phyloP scores from a whole-genome alignment of 2,329 filamentous ascomycete species.

The Cladosporium sp. region DNA sequence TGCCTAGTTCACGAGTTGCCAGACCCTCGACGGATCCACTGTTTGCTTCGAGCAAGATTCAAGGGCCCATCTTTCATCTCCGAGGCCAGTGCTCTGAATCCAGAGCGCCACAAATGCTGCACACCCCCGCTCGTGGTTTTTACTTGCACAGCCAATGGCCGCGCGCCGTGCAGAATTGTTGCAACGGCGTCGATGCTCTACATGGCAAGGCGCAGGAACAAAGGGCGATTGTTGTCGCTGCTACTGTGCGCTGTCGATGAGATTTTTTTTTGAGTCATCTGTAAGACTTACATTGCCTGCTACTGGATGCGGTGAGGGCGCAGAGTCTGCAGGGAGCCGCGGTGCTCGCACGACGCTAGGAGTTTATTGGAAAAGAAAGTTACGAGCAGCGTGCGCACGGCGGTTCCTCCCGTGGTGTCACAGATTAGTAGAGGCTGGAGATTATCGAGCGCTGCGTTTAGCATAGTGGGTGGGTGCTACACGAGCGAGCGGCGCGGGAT shows the following conservation, averaged over 20 bases:
- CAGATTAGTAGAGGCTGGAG: constrained; percentile 12
- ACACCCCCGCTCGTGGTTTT: constrained; percentile 7
- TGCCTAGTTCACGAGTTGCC: not conserved
- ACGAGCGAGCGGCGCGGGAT: not conserved
- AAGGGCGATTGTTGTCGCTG: not conserved
- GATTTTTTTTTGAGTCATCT: not conserved
- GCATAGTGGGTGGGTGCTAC: constrained; percentile 9
- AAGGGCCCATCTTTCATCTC: constrained; percentile 12
- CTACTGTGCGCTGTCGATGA: not conserved
- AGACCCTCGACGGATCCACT: constrained; percentile 1
- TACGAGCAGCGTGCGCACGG: constrained; percentile 5
- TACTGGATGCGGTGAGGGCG: constrained; percentile 3
- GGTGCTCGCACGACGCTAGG: constrained; percentile 7
- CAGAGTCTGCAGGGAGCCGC: not conserved
- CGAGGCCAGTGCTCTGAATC: constrained; percentile 11
- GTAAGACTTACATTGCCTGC: not conserved
- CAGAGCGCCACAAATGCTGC: constrained; percentile 7
- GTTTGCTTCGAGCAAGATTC: constrained; percentile 2
- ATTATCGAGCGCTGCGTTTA: constrained; percentile 3
- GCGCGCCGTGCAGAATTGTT: not conserved
- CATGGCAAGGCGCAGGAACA: not conserved
- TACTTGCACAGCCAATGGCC: constrained; percentile 3
- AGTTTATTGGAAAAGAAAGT: constrained; percentile 11
- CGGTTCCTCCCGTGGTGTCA: constrained; percentile 11
- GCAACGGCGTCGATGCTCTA: not conserved